These are phyloP conservation scores for Hyparrhenia diplandra DNA, from an alignment of 176 grass and related monocot genomes.

Conservation along the genomic window DNA sequence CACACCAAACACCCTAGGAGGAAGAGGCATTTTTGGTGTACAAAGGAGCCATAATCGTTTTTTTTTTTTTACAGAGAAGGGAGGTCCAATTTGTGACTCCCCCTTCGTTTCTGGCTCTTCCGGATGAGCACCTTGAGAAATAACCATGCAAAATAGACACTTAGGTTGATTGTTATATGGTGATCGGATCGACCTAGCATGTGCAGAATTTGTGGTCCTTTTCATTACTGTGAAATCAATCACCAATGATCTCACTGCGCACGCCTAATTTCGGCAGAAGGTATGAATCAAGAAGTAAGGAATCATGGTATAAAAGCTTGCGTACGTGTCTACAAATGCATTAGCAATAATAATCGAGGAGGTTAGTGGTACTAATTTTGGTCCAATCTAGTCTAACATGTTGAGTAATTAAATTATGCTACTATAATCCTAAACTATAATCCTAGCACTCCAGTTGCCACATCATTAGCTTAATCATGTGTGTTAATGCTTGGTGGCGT, in stretches of 20 bases:
- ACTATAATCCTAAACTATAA: background rate
- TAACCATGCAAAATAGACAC: too few relatives aligned
- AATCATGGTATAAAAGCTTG: background rate
- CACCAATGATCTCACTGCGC: background rate
- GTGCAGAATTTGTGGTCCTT: background rate
- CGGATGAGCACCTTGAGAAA: too few relatives aligned
- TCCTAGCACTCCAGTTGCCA: background rate
- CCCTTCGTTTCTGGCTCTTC: too few relatives aligned
- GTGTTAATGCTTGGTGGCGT: background rate
- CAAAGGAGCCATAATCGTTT: too few relatives aligned
- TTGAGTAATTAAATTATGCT: background rate
- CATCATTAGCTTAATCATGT: background rate
- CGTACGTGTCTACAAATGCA: background rate
- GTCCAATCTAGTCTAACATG: background rate
- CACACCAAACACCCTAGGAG: too few relatives aligned
- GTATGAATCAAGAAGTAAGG: background rate
- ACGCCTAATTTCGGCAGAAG: background rate
- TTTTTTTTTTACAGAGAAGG: too few relatives aligned
- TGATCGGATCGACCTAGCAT: background rate
- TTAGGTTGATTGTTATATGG: too few relatives aligned
- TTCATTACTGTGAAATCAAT: background rate
- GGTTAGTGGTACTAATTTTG: background rate
- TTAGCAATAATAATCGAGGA: background rate
- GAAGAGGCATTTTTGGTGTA: too few relatives aligned
- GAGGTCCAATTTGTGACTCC: too few relatives aligned